These are phyloP conservation scores for Pythium phragmiticola DNA, from an alignment of 352 stramenopile species.

Conservation along the genomic window DNA sequence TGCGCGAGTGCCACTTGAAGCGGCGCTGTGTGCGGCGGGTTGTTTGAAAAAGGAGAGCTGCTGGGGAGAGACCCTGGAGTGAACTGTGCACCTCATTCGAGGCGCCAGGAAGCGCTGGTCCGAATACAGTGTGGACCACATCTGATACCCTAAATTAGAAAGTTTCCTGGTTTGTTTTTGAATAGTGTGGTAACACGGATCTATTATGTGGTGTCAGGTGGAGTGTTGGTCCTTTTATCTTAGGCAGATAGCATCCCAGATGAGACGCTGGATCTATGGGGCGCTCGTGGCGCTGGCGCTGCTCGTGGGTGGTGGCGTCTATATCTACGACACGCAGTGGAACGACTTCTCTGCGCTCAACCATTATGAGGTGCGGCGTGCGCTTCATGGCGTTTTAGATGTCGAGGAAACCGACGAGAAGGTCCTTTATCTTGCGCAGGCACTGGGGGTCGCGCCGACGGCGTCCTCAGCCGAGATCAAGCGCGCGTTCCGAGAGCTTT, in stretches of 20 bases:
- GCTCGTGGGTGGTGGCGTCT: slow-evolving; percentile 12
- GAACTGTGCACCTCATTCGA: slow-evolving; percentile 24
- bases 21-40: not conserved
- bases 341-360: slow-evolving; percentile 39
- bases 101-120: slow-evolving; percentile 3
- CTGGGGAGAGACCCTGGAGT: slow-evolving; percentile 3
- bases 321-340: slow-evolving; percentile 34
- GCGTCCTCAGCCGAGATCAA: slow-evolving; percentile 43
- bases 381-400: not conserved
- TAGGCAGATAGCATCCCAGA: not conserved
- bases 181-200: slow-evolving; percentile 17
- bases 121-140: slow-evolving; percentile 10
- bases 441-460: slow-evolving; percentile 28
- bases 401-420: not conserved
- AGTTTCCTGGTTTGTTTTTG: not conserved
- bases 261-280: slow-evolving; percentile 16
- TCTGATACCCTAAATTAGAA: not conserved
- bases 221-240: slow-evolving; percentile 5
- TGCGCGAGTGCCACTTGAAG: slow-evolving; percentile 1
- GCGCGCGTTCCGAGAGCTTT: slow-evolving; percentile 64
- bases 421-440: not conserved
- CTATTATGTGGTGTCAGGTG: not conserved
- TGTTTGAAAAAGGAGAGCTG: slow-evolving; percentile 9
- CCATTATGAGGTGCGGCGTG: slow-evolving; percentile 36
- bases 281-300: slow-evolving; percentile 20